Evolutionary conservation across 2,329 filamentous ascomycete genomes (phyloP).

Genomic region (Venturia nashicola): DNA sequence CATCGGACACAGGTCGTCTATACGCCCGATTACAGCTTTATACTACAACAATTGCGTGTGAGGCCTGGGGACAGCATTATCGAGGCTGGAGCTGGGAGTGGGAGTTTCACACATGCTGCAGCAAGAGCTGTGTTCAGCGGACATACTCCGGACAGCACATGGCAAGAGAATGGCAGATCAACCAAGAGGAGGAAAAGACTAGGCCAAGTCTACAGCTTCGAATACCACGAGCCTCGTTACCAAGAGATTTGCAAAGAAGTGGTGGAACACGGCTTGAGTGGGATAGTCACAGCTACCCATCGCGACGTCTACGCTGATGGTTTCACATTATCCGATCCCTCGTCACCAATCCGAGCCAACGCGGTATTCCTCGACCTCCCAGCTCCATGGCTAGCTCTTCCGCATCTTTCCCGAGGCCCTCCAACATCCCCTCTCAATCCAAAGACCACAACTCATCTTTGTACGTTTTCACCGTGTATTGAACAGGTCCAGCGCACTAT

Average conservation of each 20-base stretch:
- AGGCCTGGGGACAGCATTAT: conserved; percentile 62
- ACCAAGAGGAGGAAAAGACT: conserved; percentile 26
- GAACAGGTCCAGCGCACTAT: conserved; percentile 89
- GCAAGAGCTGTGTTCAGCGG: conserved; percentile 66
- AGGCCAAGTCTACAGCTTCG: conserved; percentile 71
- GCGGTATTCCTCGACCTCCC: conserved; percentile 71
- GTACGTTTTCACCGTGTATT: conserved; percentile 93
- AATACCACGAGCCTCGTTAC: conserved; percentile 65
- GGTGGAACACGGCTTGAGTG: conserved; percentile 50
- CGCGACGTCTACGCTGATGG: conserved; percentile 68
- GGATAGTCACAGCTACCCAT: conserved; percentile 60
- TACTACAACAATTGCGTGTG: conserved; percentile 63
- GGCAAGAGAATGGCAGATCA: conserved; percentile 11
- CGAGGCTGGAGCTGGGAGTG: conserved; percentile 71
- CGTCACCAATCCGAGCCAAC: conserved; percentile 43
- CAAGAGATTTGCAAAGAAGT: conserved; percentile 59
- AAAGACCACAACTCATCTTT: conserved; percentile 61
- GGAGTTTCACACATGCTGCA: conserved; percentile 72
- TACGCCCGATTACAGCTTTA: conserved; percentile 76
- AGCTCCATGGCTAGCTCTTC: conserved; percentile 68
- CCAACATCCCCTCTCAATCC: conserved; percentile 50
- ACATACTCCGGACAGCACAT: conserved; percentile 33
- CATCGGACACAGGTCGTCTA: conserved; percentile 81
- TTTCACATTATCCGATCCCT: conserved; percentile 42
- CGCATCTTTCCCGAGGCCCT: conserved; percentile 52